phyloP scores from a whole-genome alignment of 768 basidiomycete species.

The Phaeotremella skinneri region DNA sequence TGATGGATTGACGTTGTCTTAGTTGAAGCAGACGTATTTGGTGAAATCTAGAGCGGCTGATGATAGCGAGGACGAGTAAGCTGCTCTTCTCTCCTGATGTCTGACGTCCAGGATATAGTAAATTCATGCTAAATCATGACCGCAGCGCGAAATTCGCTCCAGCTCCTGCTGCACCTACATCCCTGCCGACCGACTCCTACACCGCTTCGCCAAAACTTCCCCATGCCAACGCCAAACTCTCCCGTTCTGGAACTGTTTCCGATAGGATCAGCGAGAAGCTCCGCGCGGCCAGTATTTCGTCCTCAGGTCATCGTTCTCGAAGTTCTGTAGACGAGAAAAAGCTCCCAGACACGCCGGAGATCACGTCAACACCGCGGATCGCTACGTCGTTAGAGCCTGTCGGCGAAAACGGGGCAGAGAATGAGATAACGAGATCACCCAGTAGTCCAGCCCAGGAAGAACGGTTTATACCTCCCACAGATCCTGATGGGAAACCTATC shows the following conservation, averaged over 20 bases:
- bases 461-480: slow-evolving; percentile 57
- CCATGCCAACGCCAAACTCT: slow-evolving; percentile 16
- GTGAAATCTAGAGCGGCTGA: slow-evolving; percentile 78
- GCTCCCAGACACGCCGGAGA: slow-evolving; percentile 37
- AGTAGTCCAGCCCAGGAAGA: slow-evolving; percentile 65
- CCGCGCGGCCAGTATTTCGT: slow-evolving; percentile 50
- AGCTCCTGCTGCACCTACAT: slow-evolving; percentile 49
- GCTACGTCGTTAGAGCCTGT: slow-evolving; percentile 32
- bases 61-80: slow-evolving; percentile 91
- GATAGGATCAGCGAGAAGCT: slow-evolving; percentile 82
- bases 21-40: slow-evolving; percentile 73
- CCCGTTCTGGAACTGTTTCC: slow-evolving; percentile 66
- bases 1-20: slow-evolving; percentile 50
- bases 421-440: slow-evolving; percentile 37
- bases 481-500: slow-evolving; percentile 49
- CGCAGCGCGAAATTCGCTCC: slow-evolving; percentile 84
- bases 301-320: slow-evolving; percentile 46
- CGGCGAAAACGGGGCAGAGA: slow-evolving; percentile 56
- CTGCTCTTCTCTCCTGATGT: too few relatives aligned
- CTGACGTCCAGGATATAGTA: neutral
- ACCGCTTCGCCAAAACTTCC: slow-evolving; percentile 70
- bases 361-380: slow-evolving; percentile 21
- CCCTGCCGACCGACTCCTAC: slow-evolving; percentile 61
- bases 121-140: neutral
- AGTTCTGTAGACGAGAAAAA: slow-evolving; percentile 45